Conservation (phyloP, 2,329 filamentous ascomycete genomes). For the Diaporthe velutina region DNA sequence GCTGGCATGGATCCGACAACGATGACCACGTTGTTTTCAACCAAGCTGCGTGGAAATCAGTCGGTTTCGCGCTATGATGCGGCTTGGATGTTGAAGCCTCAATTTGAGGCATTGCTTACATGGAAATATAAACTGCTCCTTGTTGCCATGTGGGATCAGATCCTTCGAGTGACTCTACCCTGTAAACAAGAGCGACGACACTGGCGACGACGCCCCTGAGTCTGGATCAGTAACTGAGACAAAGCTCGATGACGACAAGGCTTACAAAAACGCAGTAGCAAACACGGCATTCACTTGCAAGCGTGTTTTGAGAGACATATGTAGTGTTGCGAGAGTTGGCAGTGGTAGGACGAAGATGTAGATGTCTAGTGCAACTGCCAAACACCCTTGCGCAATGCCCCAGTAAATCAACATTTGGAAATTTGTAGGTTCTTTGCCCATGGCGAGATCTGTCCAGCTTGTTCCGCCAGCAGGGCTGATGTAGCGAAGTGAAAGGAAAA, state of each 20-base stretch:
- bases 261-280: conserved; percentile 1
- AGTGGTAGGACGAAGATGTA: conserved; percentile 20
- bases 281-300: neutral
- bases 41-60: neutral
- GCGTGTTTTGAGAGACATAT: neutral
- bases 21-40: conserved; percentile 18
- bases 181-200: conserved; percentile 12
- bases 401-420: neutral
- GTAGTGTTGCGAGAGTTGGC: neutral
- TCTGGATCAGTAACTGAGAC: neutral
- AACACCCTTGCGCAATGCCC: neutral
- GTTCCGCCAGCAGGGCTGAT: neutral
- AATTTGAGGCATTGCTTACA: neutral
- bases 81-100: too few relatives aligned
- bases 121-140: neutral
- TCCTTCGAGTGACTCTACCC: neutral
- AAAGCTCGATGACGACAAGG: neutral
- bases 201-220: neutral
- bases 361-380: neutral
- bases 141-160: conserved; percentile 10
- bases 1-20: conserved; percentile 26
- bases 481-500: neutral
- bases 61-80: neutral
- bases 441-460: neutral
- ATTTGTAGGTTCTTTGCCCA: neutral